Conservation (phyloP, 2,329 filamentous ascomycete genomes). For the Herpotrichia juniperi region DNA sequence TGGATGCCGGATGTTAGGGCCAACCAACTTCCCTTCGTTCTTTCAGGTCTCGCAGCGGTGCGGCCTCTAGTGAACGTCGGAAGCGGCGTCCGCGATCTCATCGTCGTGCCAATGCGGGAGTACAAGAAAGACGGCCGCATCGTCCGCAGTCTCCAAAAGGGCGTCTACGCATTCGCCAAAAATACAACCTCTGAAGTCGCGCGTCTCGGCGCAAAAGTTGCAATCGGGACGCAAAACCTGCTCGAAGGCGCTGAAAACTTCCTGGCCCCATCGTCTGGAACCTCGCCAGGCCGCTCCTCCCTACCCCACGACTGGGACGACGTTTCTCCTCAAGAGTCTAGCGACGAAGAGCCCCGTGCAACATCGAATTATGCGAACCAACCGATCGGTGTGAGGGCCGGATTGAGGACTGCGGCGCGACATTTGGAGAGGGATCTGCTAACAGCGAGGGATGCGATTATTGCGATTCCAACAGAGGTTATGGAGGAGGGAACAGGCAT, state of each 20-base stretch:
- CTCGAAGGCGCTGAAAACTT: conserved; percentile 87
- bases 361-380: conserved; percentile 95
- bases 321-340: conserved; percentile 65
- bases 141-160: conserved; percentile 89
- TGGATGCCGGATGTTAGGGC: conserved; percentile 94
- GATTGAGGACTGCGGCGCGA: conserved; percentile 80
- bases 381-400: conserved; percentile 85
- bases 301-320: conserved; percentile 51
- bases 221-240: conserved; percentile 92
- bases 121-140: conserved; percentile 94
- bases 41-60: conserved; percentile 89
- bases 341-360: conserved; percentile 74
- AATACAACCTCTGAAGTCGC: conserved; percentile 95
- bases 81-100: conserved; percentile 81
- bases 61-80: conserved; percentile 90
- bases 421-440: conserved; percentile 88
- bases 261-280: conserved; percentile 54
- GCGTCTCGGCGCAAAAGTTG: conserved; percentile 90
- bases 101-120: conserved; percentile 88
- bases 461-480: conserved; percentile 90
- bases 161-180: conserved; percentile 85
- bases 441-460: conserved; percentile 85
- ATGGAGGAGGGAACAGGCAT: conserved; percentile 84
- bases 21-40: conserved; percentile 86
- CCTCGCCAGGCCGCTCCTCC: conserved; percentile 18